Base-by-base conservation (phyloP, 2,329 filamentous ascomycete species). In the Aspergillus quadricinctus region DNA sequence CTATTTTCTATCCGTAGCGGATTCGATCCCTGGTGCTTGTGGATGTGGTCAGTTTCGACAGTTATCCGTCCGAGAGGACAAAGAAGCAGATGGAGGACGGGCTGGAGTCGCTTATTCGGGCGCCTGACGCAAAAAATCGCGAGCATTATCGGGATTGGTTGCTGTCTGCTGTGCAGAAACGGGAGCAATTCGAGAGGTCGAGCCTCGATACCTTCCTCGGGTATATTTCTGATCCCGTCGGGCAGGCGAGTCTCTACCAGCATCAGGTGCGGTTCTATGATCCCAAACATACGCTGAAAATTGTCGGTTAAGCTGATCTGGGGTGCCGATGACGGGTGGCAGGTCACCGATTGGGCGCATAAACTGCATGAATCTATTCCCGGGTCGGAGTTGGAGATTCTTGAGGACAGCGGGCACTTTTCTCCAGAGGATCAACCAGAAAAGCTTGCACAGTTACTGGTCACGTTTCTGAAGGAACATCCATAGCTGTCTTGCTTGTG, bases 221-320 rank as follows among this genome's bases (percentile, higher is more conserved):
- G 28, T 72, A 73, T 29, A 73, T 73, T 23, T 72, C 66, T 6
- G 70, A 67, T 0, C 64, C 70, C 0, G 58, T 72, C 1, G 70
- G 70, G 1, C 71, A 73, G 28, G 55, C 61, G 0, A 73, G 71
- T 51, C 49, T 72, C 8, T 71, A 72, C 54, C 62, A 71, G 55
- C 70, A 73, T 43, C 71, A 72, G 35, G 56, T 73, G 25, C 66
- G 64, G 1, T 68, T 71, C 48, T 72, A 72, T 28, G 67, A 72
- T 10, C 66, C 66, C 0, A 72, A 66, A n/a, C 71, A 72, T 50
- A 72, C 70, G 2, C 55, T 72, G 57, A 69, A 73, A 49, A 55
- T 73, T 8, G 58, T 63, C 0, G 52, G 67, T 70, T 4, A 63
- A 71, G 45, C 9, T 61, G 1, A 66, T 74, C 2, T 72, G 70